phyloP scores from a whole-genome alignment of 192 early-diverging fungal species.

The Coemansia sp. region DNA sequence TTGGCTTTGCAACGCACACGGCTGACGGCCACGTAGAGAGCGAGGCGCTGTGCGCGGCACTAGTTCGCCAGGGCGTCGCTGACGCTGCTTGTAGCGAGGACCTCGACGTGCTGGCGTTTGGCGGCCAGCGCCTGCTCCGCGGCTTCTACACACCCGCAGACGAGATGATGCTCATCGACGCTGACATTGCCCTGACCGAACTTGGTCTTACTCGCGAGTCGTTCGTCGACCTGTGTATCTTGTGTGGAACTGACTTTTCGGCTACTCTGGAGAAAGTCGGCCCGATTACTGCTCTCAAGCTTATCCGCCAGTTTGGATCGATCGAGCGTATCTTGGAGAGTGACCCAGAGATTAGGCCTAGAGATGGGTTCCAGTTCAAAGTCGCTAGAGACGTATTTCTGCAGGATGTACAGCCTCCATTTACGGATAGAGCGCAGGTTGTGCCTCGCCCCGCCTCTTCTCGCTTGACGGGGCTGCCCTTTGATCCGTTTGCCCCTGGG shows the following conservation, averaged over 20 bases:
- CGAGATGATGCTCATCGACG: constrained; percentile 57
- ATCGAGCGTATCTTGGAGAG: constrained; percentile 61
- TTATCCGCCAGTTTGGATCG: constrained; percentile 60
- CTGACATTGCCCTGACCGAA: constrained; percentile 39
- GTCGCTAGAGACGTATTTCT: constrained; percentile 48
- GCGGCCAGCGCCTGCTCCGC: constrained; percentile 31
- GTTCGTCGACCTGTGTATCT: constrained; percentile 72
- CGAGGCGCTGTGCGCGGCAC: constrained; percentile 66
- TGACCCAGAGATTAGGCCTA: constrained; percentile 31
- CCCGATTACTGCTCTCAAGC: constrained; percentile 60
- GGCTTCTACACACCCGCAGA: constrained; percentile 21
- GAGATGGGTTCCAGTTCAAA: constrained; percentile 43
- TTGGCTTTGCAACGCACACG: constrained; percentile 58
- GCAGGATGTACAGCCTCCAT: constrained; percentile 10
- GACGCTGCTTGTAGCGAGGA: constrained; percentile 66
- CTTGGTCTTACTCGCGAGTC: constrained; percentile 57
- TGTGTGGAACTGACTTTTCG: constrained; percentile 78
- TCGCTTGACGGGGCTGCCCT: neutral
- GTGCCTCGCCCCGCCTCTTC: neutral
- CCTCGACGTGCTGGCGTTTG: constrained; percentile 40
- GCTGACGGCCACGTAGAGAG: constrained; percentile 57
- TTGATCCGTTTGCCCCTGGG: constrained; percentile 10
- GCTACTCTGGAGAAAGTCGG: constrained; percentile 67
- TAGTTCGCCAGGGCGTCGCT: constrained; percentile 52
- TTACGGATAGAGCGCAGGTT: constrained; percentile 22